Evolutionary conservation across 225 moss, liverwort and hornwort species (phyloP).

Genomic region (Sphagnum contortum): DNA sequence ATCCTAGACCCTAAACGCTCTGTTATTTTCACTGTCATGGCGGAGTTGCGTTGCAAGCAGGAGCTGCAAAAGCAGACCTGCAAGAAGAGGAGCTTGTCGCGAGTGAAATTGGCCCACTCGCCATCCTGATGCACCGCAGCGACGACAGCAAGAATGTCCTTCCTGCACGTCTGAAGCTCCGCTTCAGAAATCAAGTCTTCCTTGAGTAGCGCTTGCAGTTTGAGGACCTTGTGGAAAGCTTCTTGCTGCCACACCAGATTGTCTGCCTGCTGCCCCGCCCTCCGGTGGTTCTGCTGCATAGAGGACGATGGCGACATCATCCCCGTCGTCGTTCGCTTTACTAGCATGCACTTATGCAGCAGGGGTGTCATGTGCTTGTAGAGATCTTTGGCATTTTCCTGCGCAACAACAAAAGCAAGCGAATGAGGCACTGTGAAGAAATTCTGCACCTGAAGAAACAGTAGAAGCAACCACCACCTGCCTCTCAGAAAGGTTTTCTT

Average conservation of each 20-base stretch:
- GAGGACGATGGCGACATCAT: not conserved
- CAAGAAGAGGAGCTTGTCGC: constrained; percentile 54
- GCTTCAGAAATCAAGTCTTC: constrained; percentile 23
- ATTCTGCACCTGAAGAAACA: too few species aligned
- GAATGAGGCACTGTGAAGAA: too few species aligned
- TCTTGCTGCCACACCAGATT: constrained; percentile 61
- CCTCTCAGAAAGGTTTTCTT: too few species aligned
- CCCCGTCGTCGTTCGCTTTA: not conserved
- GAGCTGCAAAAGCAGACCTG: constrained; percentile 16
- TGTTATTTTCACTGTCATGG: too few species aligned
- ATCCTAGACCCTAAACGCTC: too few species aligned
- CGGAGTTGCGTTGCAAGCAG: too few species aligned
- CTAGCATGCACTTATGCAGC: constrained; percentile 5
- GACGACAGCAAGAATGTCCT: constrained; percentile 21
- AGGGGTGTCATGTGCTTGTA: constrained; percentile 9
- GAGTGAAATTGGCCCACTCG: constrained; percentile 53
- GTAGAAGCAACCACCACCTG: too few species aligned
- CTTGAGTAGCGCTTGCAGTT: constrained; percentile 37
- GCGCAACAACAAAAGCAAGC: not conserved
- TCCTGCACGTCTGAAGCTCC: constrained; percentile 23
- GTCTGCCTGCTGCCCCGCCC: constrained; percentile 34
- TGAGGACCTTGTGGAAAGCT: constrained; percentile 42
- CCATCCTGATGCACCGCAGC: constrained; percentile 32
- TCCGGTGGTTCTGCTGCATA: constrained; percentile 9
- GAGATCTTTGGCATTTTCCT: constrained; percentile 9